Percentiles rank a stretch among this genome's conserved stretches.
Conservation (phyloP, 768 basidiomycete genomes). For the Trametes cubensis region DNA sequence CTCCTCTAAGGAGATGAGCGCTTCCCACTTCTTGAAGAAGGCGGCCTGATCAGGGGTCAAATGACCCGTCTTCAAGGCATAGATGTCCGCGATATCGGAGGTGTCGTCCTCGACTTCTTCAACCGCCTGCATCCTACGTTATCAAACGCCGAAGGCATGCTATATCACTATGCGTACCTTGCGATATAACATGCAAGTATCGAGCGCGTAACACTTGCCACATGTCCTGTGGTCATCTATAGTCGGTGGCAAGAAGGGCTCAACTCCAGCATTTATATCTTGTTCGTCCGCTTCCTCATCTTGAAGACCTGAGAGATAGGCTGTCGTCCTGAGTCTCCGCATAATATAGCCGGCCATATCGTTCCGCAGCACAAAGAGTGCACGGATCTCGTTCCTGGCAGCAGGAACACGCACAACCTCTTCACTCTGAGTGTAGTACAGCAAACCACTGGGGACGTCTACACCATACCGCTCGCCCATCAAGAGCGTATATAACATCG, state of each 20-base stretch:
- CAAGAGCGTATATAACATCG: conserved; percentile 93
- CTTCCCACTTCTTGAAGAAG: conserved; percentile 94
- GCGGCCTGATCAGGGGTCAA: conserved; percentile 63
- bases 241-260: conserved; percentile 80
- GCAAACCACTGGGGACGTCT: conserved; percentile 77
- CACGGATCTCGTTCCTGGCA: conserved; percentile 80
- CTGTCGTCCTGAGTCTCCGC: conserved; percentile 40
- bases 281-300: not conserved
- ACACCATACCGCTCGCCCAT: conserved; percentile 89
- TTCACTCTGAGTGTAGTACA: conserved; percentile 94
- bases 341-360: conserved; percentile 80
- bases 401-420: conserved; percentile 83
- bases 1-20: conserved; percentile 82
- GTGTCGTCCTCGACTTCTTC: conserved; percentile 59
- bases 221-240: conserved; percentile 83
- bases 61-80: conserved; percentile 79
- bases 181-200: conserved; percentile 94
- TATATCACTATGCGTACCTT: conserved; percentile 48
- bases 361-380: conserved; percentile 80
- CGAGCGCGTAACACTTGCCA: conserved; percentile 77
- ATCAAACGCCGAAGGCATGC: not conserved
- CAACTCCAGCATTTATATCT: conserved; percentile 29
- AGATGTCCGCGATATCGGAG: conserved; percentile 67
- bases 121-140: conserved; percentile 53
- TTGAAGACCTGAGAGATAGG: not conserved